Conservation (phyloP, 78 protist species). For the Dictyostelium discoideum region dicty_2.7 NC_007091.3:554001-554500, state of each 20-base stretch:
- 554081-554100: neutral
- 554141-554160: neutral
- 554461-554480: no score
- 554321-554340: no score
- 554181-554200: neutral
- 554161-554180: neutral
- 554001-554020: neutral
- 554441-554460: no score
- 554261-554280: neutral
- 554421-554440: no score
- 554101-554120: neutral
- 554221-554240: neutral
- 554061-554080: neutral
- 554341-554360: no score
- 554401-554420: no score
- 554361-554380: no score
- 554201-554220: neutral
- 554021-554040: neutral
- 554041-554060: neutral
- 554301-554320: no score
- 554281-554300: no score
- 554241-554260: no score
- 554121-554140: neutral
- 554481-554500: no score
- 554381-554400: no score